These are phyloP conservation scores for Seiridium cupressi DNA, from an alignment of 2,329 filamentous ascomycete genomes.

Conservation along the genomic window DNA sequence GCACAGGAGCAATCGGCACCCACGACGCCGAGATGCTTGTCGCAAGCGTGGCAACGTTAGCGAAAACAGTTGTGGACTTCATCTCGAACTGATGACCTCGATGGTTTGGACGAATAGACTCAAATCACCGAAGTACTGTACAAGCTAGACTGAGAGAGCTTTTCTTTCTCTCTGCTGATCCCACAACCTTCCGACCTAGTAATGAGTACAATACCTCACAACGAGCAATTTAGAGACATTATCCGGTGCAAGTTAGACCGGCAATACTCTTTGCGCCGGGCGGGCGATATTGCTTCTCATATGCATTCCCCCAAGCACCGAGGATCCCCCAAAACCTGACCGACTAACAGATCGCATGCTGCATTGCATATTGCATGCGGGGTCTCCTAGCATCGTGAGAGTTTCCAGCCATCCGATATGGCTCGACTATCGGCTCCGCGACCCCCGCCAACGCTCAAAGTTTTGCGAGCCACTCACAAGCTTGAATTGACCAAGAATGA, in stretches of 20 bases:
- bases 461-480: constrained; percentile 5
- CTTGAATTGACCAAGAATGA: constrained; percentile 1
- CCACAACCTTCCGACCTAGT: too few relatives aligned
- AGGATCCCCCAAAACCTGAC: too few relatives aligned
- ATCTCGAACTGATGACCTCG: not conserved
- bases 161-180: too few relatives aligned
- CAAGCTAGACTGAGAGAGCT: too few relatives aligned
- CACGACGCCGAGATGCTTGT: not conserved
- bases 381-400: constrained; percentile 3
- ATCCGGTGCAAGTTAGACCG: too few relatives aligned
- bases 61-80: not conserved
- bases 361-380: not conserved
- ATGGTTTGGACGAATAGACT: not conserved
- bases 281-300: too few relatives aligned
- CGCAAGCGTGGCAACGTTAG: not conserved
- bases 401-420: not conserved
- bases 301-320: too few relatives aligned
- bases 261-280: too few relatives aligned
- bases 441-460: not conserved
- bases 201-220: too few relatives aligned
- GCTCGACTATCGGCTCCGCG: constrained; percentile 4
- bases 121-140: too few relatives aligned
- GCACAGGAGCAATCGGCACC: not conserved
- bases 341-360: too few relatives aligned
- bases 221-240: too few relatives aligned